A percentile compares a stretch with the other conserved stretches of the same genome.
These are phyloP conservation scores for Penicillium parvum DNA, from an alignment of 495 filamentous ascomycete genomes.

Conservation along the genomic window DNA sequence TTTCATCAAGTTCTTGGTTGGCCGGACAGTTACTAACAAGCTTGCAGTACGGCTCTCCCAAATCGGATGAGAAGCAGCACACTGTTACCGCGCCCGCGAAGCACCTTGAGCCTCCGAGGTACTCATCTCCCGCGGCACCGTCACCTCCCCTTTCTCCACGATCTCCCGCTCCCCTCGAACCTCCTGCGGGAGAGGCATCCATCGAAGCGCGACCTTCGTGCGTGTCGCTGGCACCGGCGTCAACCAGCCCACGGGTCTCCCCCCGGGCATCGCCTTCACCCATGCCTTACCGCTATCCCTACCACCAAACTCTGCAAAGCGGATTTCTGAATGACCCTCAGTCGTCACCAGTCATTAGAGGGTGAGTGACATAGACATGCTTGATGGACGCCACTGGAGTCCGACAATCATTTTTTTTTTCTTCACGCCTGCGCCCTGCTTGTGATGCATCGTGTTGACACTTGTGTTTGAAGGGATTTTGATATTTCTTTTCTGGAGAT, in stretches of 20 bases:
- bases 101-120: slow-evolving; percentile 11
- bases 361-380: slow-evolving; percentile 27
- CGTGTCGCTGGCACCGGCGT: slow-evolving; percentile 13
- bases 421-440: neutral
- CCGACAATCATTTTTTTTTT: slow-evolving; percentile 9
- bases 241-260: slow-evolving; percentile 23
- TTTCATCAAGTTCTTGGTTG: slow-evolving; percentile 27
- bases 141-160: slow-evolving; percentile 24
- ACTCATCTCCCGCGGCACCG: slow-evolving; percentile 11
- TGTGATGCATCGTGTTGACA: slow-evolving; percentile 17
- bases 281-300: slow-evolving; percentile 35
- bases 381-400: slow-evolving; percentile 11
- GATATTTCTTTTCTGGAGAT: slow-evolving; percentile 16
- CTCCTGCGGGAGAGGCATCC: slow-evolving; percentile 8
- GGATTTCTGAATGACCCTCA: slow-evolving; percentile 42
- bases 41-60: slow-evolving; percentile 46
- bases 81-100: slow-evolving; percentile 14
- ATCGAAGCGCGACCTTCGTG: slow-evolving; percentile 14
- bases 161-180: slow-evolving; percentile 21
- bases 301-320: slow-evolving; percentile 35
- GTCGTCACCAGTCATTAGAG: slow-evolving; percentile 44
- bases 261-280: slow-evolving; percentile 35
- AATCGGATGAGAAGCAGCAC: slow-evolving; percentile 10
- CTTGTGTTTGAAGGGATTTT: slow-evolving; percentile 16
- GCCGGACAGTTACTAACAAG: slow-evolving; percentile 10